Evolutionary conservation across 257 asterid species (phyloP), one percentile per base, ranked within the genome.

Genomic region (Henckelia pumila): DNA sequence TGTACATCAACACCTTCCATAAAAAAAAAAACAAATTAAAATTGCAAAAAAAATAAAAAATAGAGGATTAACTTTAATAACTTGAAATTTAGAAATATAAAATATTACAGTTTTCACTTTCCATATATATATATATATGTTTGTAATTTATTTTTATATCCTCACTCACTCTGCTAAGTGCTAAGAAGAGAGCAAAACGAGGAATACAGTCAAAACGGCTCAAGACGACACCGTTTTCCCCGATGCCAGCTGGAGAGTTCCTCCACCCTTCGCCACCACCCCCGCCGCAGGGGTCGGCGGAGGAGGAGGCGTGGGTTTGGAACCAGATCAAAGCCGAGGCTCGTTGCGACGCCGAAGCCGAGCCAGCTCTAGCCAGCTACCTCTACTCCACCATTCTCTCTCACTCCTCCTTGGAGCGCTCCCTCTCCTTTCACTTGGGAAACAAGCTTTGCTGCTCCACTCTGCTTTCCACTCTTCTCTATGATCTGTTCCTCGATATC

Each of bases 371-470:
- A 8, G 96, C 95, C 50, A 89, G 97, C 76, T 89, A 86, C 77
- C 61, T 92, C 49, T 89, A 88, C 81, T 86, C 97, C 29, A 89
- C 96, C 4, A 85, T 92, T 73, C 85, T 92, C 13, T 77, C 97
- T 63, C 98, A 92, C 83, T 76, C 96, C 47, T 92, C 95, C 7
- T 69, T 92, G 21, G 96, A 88, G 63, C 91, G 96, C 17, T 89
- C 97, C 0, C 84, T 92, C 35, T 84, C 97, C 21, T 92, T 92
- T 70, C 96, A 89, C 73, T 68, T 92, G 61, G 98, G 91, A 0
- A 92, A 92, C 79, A 88, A 89, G 88, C 95, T 92, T 33, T 88
- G 97, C 82, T 89, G 88, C 44, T 87, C 96, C 6, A 92, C 98
- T 53, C 88, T 92, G 9, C 89, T 87, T 28, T 88, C 98, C 26